A percentile compares a stretch with the other conserved stretches of the same genome.
Conservation (phyloP, 2,329 filamentous ascomycete species). For the Camillea tinctor region DNA sequence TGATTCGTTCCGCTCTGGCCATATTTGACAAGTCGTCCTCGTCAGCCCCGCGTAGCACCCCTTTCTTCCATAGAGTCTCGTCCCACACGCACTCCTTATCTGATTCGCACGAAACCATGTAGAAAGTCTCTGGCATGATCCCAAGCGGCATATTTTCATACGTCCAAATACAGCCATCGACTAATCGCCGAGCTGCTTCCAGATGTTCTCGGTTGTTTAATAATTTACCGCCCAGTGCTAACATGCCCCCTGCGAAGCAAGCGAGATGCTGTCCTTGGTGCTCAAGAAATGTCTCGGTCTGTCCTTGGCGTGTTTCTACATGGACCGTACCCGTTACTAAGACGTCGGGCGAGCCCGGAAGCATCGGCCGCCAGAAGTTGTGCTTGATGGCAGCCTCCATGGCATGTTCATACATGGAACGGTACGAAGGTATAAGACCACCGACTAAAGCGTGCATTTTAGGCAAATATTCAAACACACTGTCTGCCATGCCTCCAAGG, state of each 20-base stretch:
- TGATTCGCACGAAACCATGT: conserved; percentile 39
- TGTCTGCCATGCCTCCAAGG: conserved; percentile 38
- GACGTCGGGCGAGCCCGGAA: conserved; percentile 55
- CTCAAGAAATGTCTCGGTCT: conserved; percentile 35
- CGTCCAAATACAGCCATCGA: conserved; percentile 52
- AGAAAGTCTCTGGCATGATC: conserved; percentile 52
- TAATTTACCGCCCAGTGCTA: conserved; percentile 48
- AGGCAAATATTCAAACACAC: conserved; percentile 50
- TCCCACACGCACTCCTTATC: conserved; percentile 28
- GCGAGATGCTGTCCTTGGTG: conserved; percentile 44
- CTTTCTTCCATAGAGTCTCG: conserved; percentile 27
- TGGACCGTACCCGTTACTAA: conserved; percentile 53
- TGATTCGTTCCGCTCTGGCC: conserved; percentile 16
- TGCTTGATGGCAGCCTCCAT: conserved; percentile 59
- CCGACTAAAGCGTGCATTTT: conserved; percentile 56
- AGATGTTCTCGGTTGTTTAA: conserved; percentile 42
- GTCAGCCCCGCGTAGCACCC: conserved; percentile 17
- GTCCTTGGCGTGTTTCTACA: conserved; percentile 13
- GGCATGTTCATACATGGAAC: conserved; percentile 59
- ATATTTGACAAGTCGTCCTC: conserved; percentile 9
- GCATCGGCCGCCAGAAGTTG: conserved; percentile 65
- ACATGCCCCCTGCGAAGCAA: conserved; percentile 52
- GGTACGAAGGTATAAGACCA: conserved; percentile 57
- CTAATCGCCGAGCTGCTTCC: conserved; percentile 43
- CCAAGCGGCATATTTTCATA: conserved; percentile 48